These are phyloP conservation scores for Penicillium capsulatum DNA, from an alignment of 2,329 filamentous ascomycete species.

Conservation along the genomic window DNA sequence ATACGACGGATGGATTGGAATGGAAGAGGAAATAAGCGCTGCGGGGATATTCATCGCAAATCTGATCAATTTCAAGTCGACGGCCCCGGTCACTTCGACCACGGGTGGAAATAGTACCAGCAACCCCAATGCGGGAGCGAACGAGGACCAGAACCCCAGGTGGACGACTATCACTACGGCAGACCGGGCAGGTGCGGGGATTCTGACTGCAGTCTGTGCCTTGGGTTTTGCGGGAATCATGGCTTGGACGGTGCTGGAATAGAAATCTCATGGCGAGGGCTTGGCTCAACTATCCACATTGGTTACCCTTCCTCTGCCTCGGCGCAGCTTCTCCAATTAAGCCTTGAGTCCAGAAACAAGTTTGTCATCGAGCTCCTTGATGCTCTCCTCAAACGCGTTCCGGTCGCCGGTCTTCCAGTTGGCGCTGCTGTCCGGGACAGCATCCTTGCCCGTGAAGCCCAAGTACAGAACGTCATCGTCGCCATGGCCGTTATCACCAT, in stretches of 20 bases:
- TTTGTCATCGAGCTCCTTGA: slow-evolving; percentile 49
- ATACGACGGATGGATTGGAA: slow-evolving; percentile 58
- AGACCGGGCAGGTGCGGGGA: slow-evolving; percentile 6
- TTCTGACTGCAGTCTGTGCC: slow-evolving; percentile 3
- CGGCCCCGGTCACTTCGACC: slow-evolving; percentile 40
- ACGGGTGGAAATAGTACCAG: slow-evolving; percentile 55
- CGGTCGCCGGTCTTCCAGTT: slow-evolving; percentile 49
- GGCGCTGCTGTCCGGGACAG: slow-evolving; percentile 55
- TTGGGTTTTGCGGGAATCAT: background rate
- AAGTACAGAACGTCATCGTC: slow-evolving; percentile 59
- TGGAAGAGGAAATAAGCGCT: slow-evolving; percentile 67
- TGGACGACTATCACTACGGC: slow-evolving; percentile 30
- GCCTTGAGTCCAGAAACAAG: slow-evolving; percentile 39
- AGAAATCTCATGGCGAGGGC: slow-evolving; percentile 18
- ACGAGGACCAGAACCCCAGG: slow-evolving; percentile 52
- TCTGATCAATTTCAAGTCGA: slow-evolving; percentile 45
- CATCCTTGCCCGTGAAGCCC: slow-evolving; percentile 55
- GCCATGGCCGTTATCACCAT: slow-evolving; percentile 54
- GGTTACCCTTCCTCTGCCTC: background rate
- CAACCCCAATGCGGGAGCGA: slow-evolving; percentile 35
- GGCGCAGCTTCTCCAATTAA: background rate
- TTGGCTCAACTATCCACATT: background rate
- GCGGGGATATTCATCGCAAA: slow-evolving; percentile 60
- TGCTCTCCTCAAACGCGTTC: slow-evolving; percentile 44
- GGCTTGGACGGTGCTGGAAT: background rate